Conservation (phyloP, 257 asterid species). For the Salvia miltiorrhiza region DNA sequence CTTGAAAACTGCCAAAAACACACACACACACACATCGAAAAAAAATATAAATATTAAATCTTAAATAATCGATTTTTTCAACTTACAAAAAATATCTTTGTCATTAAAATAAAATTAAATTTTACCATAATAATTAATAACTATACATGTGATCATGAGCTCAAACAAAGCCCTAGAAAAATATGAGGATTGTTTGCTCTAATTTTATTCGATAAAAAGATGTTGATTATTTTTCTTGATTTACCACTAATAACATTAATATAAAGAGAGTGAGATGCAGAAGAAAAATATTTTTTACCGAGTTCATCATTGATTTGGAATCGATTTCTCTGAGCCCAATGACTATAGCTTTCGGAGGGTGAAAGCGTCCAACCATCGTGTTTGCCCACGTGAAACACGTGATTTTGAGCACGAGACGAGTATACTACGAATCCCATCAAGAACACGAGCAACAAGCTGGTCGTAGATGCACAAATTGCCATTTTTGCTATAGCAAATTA, state of each 20-base stretch:
- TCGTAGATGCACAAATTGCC: background rate
- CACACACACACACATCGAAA: background rate
- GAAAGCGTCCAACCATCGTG: constrained; percentile 40
- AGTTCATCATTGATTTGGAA: constrained; percentile 40
- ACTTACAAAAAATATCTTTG: too few relatives aligned
- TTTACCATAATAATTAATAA: too few relatives aligned
- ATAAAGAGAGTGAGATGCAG: background rate
- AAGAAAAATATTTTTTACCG: background rate
- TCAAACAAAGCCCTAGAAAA: too few relatives aligned
- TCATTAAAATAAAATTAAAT: too few relatives aligned
- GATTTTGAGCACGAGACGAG: constrained; percentile 25
- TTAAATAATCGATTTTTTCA: too few relatives aligned
- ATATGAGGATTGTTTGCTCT: too few relatives aligned
- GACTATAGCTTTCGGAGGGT: constrained; percentile 31
- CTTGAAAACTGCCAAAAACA: constrained; percentile 41
- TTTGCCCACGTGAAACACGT: constrained; percentile 39
- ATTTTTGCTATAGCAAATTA: background rate
- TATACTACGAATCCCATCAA: constrained; percentile 20
- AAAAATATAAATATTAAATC: too few relatives aligned
- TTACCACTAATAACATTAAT: background rate
- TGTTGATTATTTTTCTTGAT: too few relatives aligned
- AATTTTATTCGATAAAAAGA: too few relatives aligned
- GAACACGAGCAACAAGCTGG: constrained; percentile 20
- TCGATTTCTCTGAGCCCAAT: constrained; percentile 38
- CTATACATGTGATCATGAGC: too few relatives aligned